phyloP scores from a whole-genome alignment of 2,329 filamentous ascomycete genomes.

The Colletotrichum sp. region DNA sequence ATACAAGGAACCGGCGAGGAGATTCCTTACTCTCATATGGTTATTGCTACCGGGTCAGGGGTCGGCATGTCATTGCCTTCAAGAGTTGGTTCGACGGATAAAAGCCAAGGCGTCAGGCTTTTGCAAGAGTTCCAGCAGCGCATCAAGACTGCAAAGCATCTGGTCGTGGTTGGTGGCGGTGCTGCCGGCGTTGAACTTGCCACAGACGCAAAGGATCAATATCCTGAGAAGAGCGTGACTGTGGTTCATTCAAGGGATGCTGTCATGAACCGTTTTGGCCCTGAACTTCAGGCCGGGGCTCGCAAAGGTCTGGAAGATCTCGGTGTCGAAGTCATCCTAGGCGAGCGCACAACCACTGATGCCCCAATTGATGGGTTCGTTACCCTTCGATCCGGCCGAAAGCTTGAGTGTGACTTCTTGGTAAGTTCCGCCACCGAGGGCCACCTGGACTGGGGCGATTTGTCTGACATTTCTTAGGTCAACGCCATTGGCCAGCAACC shows the following conservation, averaged over 20 bases:
- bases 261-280: constrained; percentile 58
- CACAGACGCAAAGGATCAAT: constrained; percentile 60
- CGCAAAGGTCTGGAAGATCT: constrained; percentile 47
- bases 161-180: constrained; percentile 62
- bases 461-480: constrained; percentile 43
- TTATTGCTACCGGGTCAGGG: constrained; percentile 61
- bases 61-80: constrained; percentile 51
- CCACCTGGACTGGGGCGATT: not conserved
- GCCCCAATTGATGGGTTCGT: constrained; percentile 40
- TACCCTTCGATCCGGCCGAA: constrained; percentile 48
- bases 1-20: constrained; percentile 45
- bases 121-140: constrained; percentile 49
- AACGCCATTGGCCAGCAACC: constrained; percentile 65
- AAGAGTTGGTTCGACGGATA: constrained; percentile 47
- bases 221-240: constrained; percentile 60
- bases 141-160: constrained; percentile 44
- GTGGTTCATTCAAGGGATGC: constrained; percentile 61
- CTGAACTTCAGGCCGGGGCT: constrained; percentile 42
- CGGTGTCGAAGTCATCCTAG: constrained; percentile 55
- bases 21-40: constrained; percentile 58
- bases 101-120: constrained; percentile 44
- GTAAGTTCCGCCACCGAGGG: constrained; percentile 34
- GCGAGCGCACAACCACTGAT: constrained; percentile 47
- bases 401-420: constrained; percentile 54
- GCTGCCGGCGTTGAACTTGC: constrained; percentile 68